These are phyloP conservation scores for Chloranthus sessilifolius DNA, from an alignment of 164 flowering plant genomes.

Conservation along the genomic window DNA sequence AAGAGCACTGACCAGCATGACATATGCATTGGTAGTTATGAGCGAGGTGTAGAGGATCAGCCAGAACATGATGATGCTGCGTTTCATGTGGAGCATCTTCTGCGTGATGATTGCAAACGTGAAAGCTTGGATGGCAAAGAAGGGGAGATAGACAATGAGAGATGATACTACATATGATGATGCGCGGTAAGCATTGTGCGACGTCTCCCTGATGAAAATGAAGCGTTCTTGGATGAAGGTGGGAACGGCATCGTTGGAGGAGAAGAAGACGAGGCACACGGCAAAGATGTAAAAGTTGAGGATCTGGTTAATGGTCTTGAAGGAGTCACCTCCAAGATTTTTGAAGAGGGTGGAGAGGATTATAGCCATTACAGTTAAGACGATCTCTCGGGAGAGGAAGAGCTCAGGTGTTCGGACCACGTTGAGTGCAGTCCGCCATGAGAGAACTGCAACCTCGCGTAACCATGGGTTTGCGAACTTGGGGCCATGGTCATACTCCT, in stretches of 20 bases:
- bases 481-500: slow-evolving; percentile 36
- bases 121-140: slow-evolving; percentile 64
- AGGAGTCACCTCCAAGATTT: slow-evolving; percentile 18
- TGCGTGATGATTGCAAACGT: slow-evolving; percentile 63
- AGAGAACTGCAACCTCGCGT: slow-evolving; percentile 69
- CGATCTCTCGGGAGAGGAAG: slow-evolving; percentile 69
- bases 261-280: slow-evolving; percentile 70
- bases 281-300: slow-evolving; percentile 76
- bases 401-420: slow-evolving; percentile 77
- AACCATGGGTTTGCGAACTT: slow-evolving; percentile 78
- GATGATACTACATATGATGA: slow-evolving; percentile 69
- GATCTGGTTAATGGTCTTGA: slow-evolving; percentile 51
- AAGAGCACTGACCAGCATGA: slow-evolving; percentile 69
- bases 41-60: slow-evolving; percentile 58
- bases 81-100: slow-evolving; percentile 26
- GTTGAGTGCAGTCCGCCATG: slow-evolving; percentile 58
- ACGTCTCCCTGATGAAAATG: slow-evolving; percentile 74
- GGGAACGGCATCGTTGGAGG: slow-evolving; percentile 81
- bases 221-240: slow-evolving; percentile 76
- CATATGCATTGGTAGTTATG: slow-evolving; percentile 68
- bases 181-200: slow-evolving; percentile 77
- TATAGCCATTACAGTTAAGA: slow-evolving; percentile 60
- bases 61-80: slow-evolving; percentile 49
- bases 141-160: slow-evolving; percentile 68
- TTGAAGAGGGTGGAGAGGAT: slow-evolving; percentile 59